Conservation (phyloP, 2,329 filamentous ascomycete species). For the Dactylella cylindrospora region DNA sequence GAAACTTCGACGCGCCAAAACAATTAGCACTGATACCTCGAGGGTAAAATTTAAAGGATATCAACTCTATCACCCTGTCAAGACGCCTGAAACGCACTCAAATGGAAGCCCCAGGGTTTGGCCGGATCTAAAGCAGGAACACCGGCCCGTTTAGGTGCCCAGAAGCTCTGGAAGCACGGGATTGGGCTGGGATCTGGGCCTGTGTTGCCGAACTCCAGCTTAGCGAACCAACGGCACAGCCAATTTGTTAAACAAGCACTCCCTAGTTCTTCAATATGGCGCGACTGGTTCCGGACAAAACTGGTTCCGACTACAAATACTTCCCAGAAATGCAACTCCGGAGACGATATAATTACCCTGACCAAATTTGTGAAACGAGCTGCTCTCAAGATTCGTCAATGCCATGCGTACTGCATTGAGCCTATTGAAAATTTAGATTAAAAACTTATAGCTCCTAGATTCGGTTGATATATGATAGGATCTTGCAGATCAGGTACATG, state of each 20-base stretch:
- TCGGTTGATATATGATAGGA: too few species aligned
- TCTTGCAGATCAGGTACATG: too few species aligned
- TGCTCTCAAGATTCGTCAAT: too few species aligned
- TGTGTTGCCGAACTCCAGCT: conserved; percentile 18
- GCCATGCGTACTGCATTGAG: too few species aligned
- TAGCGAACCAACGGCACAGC: conserved; percentile 11
- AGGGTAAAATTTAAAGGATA: too few species aligned
- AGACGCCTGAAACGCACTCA: conserved; percentile 21
- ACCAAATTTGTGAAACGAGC: background rate
- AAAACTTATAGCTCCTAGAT: too few species aligned
- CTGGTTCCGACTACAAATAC: conserved; percentile 5
- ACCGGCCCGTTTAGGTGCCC: conserved; percentile 36
- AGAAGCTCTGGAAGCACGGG: conserved; percentile 6
- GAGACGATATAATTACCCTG: conserved; percentile 3
- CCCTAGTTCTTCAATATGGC: conserved; percentile 10
- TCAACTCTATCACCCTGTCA: too few species aligned
- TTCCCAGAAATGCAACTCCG: background rate
- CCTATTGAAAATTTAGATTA: too few species aligned
- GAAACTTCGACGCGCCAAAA: too few species aligned
- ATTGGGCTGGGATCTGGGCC: conserved; percentile 26
- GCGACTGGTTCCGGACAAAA: background rate
- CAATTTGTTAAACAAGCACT: too few species aligned
- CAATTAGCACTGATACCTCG: too few species aligned
- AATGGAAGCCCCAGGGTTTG: conserved; percentile 2
- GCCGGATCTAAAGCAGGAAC: conserved; percentile 42